Conservation (phyloP, 345 rosid species). For the Melaleuca alternifolia region DNA sequence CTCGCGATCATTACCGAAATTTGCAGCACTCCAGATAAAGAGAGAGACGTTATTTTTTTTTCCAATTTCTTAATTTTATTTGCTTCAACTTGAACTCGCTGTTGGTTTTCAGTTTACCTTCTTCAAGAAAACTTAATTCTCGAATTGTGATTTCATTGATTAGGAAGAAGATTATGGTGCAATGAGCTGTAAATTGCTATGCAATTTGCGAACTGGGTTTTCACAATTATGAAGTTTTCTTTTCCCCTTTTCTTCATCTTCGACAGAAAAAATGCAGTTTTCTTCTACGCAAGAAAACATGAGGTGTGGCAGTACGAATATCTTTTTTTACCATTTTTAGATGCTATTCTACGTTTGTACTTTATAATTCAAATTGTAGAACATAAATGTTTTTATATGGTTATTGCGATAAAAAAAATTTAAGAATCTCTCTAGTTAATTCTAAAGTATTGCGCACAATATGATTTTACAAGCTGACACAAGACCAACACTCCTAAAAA, state of each 20-base stretch:
- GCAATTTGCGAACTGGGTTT: not conserved
- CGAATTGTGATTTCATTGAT: not conserved
- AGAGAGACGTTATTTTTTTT: no score
- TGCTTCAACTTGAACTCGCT: no score
- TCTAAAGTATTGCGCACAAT: not conserved
- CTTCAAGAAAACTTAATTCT: no score
- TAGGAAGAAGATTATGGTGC: not conserved
- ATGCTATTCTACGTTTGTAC: not conserved
- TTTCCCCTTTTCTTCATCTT: not conserved
- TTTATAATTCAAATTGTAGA: no score
- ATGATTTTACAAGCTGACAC: not conserved
- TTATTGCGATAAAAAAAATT: no score
- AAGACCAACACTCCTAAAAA: not conserved
- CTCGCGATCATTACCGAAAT: no score
- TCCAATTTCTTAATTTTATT: no score
- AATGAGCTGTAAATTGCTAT: not conserved
- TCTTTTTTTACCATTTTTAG: not conserved
- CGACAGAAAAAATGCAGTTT: accelerated
- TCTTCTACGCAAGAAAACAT: not conserved
- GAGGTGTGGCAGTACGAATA: not conserved
- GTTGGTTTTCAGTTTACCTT: no score
- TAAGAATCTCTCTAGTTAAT: not conserved
- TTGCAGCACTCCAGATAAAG: no score
- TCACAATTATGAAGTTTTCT: no score
- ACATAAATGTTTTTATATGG: not conserved